These are phyloP conservation scores for Saitozyma sp. DNA, from an alignment of 768 basidiomycete species.

Conservation along the genomic window DNA sequence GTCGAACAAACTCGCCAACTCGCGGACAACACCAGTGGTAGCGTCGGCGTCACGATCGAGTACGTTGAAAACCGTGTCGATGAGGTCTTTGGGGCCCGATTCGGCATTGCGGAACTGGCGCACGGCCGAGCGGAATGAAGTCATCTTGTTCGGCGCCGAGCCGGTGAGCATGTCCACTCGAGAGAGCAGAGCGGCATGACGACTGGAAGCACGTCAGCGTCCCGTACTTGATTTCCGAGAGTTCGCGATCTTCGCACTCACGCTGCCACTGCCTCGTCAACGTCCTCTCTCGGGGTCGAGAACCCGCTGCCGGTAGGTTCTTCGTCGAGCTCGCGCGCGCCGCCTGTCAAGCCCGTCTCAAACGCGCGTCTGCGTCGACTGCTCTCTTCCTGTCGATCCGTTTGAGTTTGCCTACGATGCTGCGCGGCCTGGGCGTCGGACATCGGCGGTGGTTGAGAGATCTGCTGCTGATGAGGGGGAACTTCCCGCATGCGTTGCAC, in stretches of 20 bases:
- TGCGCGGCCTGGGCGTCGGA: conserved; percentile 39
- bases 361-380: conserved; percentile 38
- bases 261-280: conserved; percentile 47
- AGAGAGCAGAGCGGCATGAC: conserved; percentile 65
- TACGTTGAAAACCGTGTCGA: conserved; percentile 83
- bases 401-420: conserved; percentile 32
- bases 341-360: conserved; percentile 39
- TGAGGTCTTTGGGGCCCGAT: conserved; percentile 75
- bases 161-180: conserved; percentile 58
- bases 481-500: conserved; percentile 14
- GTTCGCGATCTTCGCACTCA: conserved; percentile 25
- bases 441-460: conserved; percentile 25
- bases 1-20: conserved; percentile 65
- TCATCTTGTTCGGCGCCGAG: conserved; percentile 52
- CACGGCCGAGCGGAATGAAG: conserved; percentile 65
- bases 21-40: conserved; percentile 58
- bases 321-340: conserved; percentile 3
- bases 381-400: conserved; percentile 35
- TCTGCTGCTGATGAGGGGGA: conserved; percentile 27
- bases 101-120: conserved; percentile 77
- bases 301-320: conserved; percentile 25
- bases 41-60: conserved; percentile 68
- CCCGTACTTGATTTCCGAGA: not conserved
- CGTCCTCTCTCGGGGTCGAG: conserved; percentile 43
- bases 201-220: conserved; percentile 55